Percentiles rank a stretch among this genome's conserved stretches.
Conservation (phyloP, 139 green algal genomes). For the Chlamydomonas sphaeroides region DNA sequence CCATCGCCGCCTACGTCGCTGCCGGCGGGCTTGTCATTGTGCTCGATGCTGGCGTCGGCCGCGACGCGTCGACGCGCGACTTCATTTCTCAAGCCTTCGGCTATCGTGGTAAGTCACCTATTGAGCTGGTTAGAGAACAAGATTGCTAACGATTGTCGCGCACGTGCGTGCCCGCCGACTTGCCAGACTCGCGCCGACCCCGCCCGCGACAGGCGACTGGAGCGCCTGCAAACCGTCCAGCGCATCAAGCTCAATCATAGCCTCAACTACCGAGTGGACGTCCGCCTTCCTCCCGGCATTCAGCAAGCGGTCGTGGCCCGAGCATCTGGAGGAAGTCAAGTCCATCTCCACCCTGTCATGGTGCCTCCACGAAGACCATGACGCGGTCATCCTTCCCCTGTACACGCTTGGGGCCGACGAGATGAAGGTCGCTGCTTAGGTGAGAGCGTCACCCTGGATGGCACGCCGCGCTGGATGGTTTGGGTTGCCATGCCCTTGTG, state of each 20-base stretch:
- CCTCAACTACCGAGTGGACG: not conserved
- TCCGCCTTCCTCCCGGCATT: not conserved
- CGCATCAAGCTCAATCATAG: not conserved
- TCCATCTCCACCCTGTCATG: not conserved
- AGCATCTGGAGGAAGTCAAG: not conserved
- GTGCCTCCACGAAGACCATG: not conserved
- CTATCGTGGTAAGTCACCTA: not conserved
- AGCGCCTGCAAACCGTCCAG: not conserved
- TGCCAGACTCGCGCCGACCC: not conserved
- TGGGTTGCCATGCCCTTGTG: not conserved
- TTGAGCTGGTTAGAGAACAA: not conserved
- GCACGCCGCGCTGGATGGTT: not conserved
- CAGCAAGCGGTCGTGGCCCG: not conserved
- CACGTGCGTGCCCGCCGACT: no score
- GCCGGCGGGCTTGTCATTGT: slow-evolving; percentile 13
- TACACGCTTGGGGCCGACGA: not conserved
- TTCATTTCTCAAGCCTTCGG: not conserved
- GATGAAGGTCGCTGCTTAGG: not conserved
- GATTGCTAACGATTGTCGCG: not conserved
- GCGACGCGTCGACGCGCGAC: not conserved
- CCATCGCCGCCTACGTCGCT: not conserved
- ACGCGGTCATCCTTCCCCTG: not conserved
- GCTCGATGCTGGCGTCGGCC: not conserved
- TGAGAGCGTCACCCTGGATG: not conserved
- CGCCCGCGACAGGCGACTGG: not conserved